phyloP scores from a whole-genome alignment of 768 basidiomycete genomes.

The Naganishia kalamii region DNA sequence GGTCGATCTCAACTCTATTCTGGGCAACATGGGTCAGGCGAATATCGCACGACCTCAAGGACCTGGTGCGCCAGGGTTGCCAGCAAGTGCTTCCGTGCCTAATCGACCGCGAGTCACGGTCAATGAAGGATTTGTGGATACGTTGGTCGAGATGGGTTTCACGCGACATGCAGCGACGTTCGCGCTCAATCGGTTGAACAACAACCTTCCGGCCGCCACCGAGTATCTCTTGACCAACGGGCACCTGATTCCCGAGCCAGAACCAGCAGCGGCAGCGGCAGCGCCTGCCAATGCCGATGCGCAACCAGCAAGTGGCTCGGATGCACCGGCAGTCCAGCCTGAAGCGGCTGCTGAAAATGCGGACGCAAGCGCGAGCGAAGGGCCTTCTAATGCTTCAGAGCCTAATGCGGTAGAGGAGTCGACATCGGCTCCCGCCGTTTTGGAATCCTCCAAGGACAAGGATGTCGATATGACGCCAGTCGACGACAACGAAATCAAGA shows the following conservation, averaged over 20 bases:
- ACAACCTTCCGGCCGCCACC: slow-evolving; percentile 81
- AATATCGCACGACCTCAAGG: not conserved
- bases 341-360: not conserved
- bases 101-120: not conserved
- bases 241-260: slow-evolving; percentile 30
- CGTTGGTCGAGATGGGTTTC: slow-evolving; percentile 95
- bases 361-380: slow-evolving; percentile 23
- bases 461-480: not conserved
- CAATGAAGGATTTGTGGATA: slow-evolving; percentile 52
- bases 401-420: too few relatives aligned
- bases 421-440: not conserved
- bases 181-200: slow-evolving; percentile 74
- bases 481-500: slow-evolving; percentile 47
- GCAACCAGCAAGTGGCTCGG: slow-evolving; percentile 4
- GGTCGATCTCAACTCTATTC: slow-evolving; percentile 26
- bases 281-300: not conserved
- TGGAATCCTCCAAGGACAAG: not conserved
- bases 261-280: slow-evolving; percentile 1
- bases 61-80: not conserved
- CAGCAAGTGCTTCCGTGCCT: not conserved
- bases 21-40: slow-evolving; percentile 8
- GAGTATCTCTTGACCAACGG: slow-evolving; percentile 71
- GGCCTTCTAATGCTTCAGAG: not conserved
- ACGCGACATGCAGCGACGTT: slow-evolving; percentile 76
- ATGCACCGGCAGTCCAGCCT: slow-evolving; percentile 21